Conservation (phyloP, 2,329 filamentous ascomycete genomes). For the Colletotrichum viniferum region DNA sequence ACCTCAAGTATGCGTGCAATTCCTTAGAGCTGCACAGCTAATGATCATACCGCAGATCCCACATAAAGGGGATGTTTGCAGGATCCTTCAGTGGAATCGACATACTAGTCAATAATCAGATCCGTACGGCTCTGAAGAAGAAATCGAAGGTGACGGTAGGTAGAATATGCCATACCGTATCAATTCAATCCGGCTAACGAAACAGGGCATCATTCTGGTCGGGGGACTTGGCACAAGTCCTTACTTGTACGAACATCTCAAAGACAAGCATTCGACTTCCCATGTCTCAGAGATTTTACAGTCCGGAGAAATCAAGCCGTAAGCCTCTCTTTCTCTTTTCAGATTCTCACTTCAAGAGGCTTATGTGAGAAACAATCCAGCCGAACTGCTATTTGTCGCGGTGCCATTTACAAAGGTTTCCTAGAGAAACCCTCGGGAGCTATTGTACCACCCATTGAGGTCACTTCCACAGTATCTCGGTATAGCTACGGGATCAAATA, state of each 20-base stretch:
- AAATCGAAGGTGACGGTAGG: background rate
- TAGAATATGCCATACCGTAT: too few relatives aligned
- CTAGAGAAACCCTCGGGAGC: too few relatives aligned
- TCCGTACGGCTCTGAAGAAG: rapidly evolving
- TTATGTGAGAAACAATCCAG: background rate
- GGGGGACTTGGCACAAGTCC: background rate
- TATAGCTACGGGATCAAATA: background rate
- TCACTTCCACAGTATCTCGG: background rate
- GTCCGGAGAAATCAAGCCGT: background rate
- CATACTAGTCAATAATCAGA: background rate
- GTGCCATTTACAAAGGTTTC: background rate
- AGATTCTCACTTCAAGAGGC: background rate
- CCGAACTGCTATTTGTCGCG: background rate
- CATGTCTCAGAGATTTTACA: background rate
- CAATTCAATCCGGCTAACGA: too few relatives aligned
- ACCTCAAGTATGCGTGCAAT: background rate
- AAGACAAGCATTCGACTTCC: background rate
- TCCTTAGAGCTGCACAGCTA: background rate
- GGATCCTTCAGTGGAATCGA: background rate
- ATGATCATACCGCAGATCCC: background rate
- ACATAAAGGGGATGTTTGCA: background rate
- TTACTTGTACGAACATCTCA: background rate
- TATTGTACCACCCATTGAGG: too few relatives aligned
- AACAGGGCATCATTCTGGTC: background rate
- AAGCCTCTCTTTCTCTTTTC: background rate